Conservation (phyloP, 169 alveolate species). For the Perkinsus olseni region DNA sequence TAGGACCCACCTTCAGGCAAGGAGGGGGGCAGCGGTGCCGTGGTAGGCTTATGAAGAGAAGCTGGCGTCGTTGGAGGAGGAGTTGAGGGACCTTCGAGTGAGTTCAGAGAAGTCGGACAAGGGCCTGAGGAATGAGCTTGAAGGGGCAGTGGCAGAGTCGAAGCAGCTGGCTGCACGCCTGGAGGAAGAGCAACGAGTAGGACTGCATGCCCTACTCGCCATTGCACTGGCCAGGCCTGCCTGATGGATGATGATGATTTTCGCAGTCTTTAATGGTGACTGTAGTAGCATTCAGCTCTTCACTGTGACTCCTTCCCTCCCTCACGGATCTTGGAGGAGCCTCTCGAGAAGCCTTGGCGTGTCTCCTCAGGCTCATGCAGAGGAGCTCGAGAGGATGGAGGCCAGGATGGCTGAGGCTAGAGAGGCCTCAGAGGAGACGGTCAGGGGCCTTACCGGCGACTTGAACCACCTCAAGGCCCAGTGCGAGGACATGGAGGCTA, state of each 20-base stretch:
- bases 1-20: neutral
- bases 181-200: neutral
- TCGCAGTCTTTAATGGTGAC: no score
- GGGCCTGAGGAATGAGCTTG: neutral
- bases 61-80: neutral
- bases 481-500: no score
- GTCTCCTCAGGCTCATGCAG: neutral
- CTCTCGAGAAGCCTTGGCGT: neutral
- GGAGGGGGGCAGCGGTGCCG: neutral
- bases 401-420: neutral
- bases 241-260: no score
- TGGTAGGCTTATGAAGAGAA: neutral
- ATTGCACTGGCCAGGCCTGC: no score
- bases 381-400: neutral
- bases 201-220: no score
- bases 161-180: neutral
- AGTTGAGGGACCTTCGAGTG: neutral
- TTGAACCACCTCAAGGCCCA: no score
- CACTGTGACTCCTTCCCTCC: no score
- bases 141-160: neutral
- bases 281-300: no score
- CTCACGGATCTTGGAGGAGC: no score
- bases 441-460: neutral
- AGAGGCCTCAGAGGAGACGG: neutral
- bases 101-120: neutral